These are phyloP conservation scores for Conoideocrella luteorostrata DNA, from an alignment of 2,329 filamentous ascomycete species.

Conservation along the genomic window DNA sequence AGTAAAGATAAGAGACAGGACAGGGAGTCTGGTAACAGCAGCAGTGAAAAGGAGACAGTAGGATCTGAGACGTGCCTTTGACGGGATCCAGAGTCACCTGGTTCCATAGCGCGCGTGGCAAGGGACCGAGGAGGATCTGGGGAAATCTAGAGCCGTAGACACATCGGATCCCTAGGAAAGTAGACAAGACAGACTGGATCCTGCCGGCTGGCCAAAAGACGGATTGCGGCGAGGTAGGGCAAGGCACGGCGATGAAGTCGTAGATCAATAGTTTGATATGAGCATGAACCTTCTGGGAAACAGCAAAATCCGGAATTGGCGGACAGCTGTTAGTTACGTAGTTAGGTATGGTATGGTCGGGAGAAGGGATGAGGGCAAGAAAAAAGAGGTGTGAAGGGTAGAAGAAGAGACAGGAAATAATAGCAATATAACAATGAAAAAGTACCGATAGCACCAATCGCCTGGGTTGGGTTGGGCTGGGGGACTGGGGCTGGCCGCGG, in stretches of 20 bases:
- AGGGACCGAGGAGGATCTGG: conserved; percentile 28
- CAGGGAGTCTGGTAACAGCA: neutral
- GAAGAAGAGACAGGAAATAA: conserved; percentile 7
- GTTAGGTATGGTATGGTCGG: too few species aligned
- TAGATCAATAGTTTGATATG: too few species aligned
- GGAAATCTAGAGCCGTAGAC: conserved; percentile 28
- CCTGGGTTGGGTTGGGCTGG: too few species aligned
- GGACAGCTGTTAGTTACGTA: neutral
- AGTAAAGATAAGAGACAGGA: neutral
- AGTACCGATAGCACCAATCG: conserved; percentile 12
- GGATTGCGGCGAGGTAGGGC: conserved; percentile 15
- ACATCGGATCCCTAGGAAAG: conserved; percentile 23
- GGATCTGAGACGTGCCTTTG: conserved; percentile 29
- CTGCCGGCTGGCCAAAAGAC: conserved; percentile 11
- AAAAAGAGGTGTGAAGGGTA: neutral
- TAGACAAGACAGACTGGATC: conserved; percentile 8
- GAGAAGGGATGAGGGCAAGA: neutral
- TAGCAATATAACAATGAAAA: conserved; percentile 13
- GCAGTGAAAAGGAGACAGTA: conserved; percentile 9
- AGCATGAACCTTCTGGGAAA: neutral
- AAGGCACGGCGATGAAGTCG: conserved; percentile 12
- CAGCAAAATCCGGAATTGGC: conserved; percentile 9
- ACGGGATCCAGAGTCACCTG: conserved; percentile 30
- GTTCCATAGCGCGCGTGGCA: conserved; percentile 33
- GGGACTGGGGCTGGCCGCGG: conserved; percentile 13